phyloP scores from a whole-genome alignment of 257 asterid species.

The Euphrasia confusa region DNA sequence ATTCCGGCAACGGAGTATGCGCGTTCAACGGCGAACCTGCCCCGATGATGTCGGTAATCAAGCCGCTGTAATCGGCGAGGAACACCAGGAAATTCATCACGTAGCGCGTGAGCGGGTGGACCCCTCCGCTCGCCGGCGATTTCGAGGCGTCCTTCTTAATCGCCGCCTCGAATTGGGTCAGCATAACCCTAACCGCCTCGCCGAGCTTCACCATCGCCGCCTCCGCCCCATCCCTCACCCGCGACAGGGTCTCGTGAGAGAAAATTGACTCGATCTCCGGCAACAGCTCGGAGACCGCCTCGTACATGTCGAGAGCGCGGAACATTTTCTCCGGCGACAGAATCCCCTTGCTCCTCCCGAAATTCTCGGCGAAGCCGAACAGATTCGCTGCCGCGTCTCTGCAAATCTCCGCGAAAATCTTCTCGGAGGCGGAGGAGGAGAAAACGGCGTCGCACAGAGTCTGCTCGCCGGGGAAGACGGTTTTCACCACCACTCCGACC shows the following conservation, averaged over 20 bases:
- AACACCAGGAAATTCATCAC: constrained; percentile 65
- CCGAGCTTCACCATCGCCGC: constrained; percentile 57
- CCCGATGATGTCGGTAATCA: constrained; percentile 43
- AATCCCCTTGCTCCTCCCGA: neutral
- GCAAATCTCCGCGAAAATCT: constrained; percentile 49
- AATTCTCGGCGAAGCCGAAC: constrained; percentile 45
- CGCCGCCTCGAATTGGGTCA: constrained; percentile 66
- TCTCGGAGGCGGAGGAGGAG: constrained; percentile 55
- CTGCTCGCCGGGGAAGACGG: constrained; percentile 55
- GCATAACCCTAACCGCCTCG: constrained; percentile 45
- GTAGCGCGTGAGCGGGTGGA: constrained; percentile 71
- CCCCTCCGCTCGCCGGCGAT: constrained; percentile 41
- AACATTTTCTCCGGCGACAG: constrained; percentile 53
- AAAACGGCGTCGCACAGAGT: constrained; percentile 42
- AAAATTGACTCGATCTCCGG: constrained; percentile 58
- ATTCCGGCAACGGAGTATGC: constrained; percentile 41
- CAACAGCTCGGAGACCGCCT: constrained; percentile 60
- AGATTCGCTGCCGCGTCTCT: constrained; percentile 47
- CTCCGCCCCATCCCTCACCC: constrained; percentile 25
- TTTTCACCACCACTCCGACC: constrained; percentile 45
- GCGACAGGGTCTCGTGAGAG: constrained; percentile 41
- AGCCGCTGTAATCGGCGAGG: constrained; percentile 54
- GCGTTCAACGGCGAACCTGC: constrained; percentile 33
- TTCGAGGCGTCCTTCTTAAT: constrained; percentile 66
- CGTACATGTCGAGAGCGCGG: constrained; percentile 64